Evolutionary conservation across 2,329 filamentous ascomycete species (phyloP).

Genomic region (Fusarium phyllophilum): DNA sequence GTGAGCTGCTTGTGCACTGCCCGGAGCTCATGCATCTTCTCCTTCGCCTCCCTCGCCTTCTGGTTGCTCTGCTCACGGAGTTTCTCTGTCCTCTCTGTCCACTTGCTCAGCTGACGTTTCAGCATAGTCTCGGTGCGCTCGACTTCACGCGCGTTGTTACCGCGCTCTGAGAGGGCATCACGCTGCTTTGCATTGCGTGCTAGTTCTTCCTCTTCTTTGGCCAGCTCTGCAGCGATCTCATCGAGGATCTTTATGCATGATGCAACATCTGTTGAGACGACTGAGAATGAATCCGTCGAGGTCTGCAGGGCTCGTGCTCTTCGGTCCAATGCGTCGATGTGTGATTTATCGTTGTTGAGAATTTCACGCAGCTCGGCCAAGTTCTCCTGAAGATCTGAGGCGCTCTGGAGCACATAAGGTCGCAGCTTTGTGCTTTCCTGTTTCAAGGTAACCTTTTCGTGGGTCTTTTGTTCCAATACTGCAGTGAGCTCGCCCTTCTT

Average conservation of each 20-base stretch:
- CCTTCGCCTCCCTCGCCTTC: constrained; percentile 83
- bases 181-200: constrained; percentile 81
- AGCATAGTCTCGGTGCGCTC: constrained; percentile 88
- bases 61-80: constrained; percentile 81
- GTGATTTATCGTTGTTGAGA: constrained; percentile 79
- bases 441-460: constrained; percentile 74
- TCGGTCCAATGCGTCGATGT: constrained; percentile 88
- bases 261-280: constrained; percentile 85
- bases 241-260: constrained; percentile 90
- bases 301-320: constrained; percentile 91
- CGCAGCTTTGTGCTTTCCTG: constrained; percentile 90
- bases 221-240: constrained; percentile 84
- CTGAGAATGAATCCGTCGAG: constrained; percentile 86
- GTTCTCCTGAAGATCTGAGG: constrained; percentile 81
- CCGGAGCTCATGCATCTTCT: constrained; percentile 90
- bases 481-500: constrained; percentile 82
- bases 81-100: constrained; percentile 86
- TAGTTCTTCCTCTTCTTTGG: constrained; percentile 92
- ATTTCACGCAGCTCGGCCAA: constrained; percentile 84
- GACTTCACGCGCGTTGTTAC: constrained; percentile 90
- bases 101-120: constrained; percentile 84
- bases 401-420: constrained; percentile 92
- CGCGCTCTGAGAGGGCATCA: constrained; percentile 87
- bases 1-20: constrained; percentile 82
- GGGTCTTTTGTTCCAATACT: constrained; percentile 76